Evolutionary conservation across 2,329 filamentous ascomycete genomes (phyloP).

Genomic region (Fusarium cyanostomum): DNA sequence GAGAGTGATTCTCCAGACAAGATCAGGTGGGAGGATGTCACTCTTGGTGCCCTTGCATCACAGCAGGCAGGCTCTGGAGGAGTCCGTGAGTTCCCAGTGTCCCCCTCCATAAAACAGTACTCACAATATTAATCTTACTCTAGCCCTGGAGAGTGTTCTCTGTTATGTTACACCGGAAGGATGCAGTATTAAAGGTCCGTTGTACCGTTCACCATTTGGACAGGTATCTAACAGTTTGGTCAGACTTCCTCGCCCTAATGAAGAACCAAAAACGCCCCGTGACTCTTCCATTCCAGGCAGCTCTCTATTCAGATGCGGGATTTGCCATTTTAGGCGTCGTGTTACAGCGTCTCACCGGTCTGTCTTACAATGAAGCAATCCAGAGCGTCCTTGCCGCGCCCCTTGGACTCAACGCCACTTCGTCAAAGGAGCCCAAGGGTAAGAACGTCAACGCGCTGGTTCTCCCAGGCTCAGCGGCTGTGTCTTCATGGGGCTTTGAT

Average conservation of each 20-base stretch:
- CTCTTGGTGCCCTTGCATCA: conserved; percentile 33
- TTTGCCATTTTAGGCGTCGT: conserved; percentile 12
- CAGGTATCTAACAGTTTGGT: neutral
- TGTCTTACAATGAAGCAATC: neutral
- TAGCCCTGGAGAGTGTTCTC: neutral
- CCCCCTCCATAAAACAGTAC: neutral
- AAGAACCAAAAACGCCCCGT: conserved; percentile 7
- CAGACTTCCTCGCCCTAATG: conserved; percentile 18
- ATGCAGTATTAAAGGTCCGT: neutral
- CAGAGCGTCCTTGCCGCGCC: neutral
- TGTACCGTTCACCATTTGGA: no score
- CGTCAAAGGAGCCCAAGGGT: neutral
- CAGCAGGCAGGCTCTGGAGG: conserved; percentile 33
- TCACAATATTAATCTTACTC: neutral
- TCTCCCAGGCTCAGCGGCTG: neutral
- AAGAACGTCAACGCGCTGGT: neutral
- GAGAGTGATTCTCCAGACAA: conserved; percentile 1
- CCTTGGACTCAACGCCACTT: neutral
- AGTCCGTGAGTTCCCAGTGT: neutral
- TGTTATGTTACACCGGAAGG: neutral
- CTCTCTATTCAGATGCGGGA: conserved; percentile 25
- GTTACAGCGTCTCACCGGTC: conserved; percentile 3
- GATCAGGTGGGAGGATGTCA: conserved; percentile 34
- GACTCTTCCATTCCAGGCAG: neutral
- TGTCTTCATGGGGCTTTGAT: neutral